A percentile compares a stretch with the other conserved stretches of the same genome.
phyloP scores from a whole-genome alignment of 441 rosid genomes.

The Adansonia gregorii region DNA sequence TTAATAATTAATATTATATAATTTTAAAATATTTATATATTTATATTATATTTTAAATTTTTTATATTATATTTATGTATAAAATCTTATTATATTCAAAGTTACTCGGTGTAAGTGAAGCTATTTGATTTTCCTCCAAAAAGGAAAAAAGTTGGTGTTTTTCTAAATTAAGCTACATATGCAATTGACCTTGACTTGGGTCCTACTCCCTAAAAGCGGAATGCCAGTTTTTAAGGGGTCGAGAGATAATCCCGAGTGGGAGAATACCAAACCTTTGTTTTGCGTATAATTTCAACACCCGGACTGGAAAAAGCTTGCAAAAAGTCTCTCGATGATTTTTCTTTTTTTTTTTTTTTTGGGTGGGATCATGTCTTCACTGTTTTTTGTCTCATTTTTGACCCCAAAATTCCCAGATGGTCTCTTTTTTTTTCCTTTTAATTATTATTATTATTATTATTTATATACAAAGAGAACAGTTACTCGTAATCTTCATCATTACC shows the following conservation, averaged over 20 bases:
- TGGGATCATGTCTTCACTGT: background rate
- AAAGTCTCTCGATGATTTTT: background rate
- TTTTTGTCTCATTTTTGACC: constrained; percentile 4
- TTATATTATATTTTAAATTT: too few species aligned
- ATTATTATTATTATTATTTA: too few species aligned
- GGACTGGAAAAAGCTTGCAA: background rate
- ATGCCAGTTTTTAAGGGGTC: constrained; percentile 27
- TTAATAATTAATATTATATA: too few species aligned
- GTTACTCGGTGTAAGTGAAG: too few species aligned
- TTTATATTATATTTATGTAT: too few species aligned
- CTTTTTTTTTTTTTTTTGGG: too few species aligned
- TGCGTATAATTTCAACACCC: constrained; percentile 17
- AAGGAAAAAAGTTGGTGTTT: background rate
- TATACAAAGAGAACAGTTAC: background rate
- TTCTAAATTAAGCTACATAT: background rate
- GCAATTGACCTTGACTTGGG: constrained; percentile 35
- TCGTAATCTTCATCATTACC: too few species aligned
- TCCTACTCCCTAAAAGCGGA: constrained; percentile 9
- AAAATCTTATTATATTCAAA: too few species aligned
- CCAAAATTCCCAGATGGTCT: background rate
- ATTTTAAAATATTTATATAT: too few species aligned
- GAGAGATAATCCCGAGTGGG: background rate
- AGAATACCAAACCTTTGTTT: constrained; percentile 28
- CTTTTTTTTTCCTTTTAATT: too few species aligned
- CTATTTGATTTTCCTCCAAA: too few species aligned